Base-by-base conservation (phyloP, 805 yeast species). In the Kuraishia cidri region DNA sequence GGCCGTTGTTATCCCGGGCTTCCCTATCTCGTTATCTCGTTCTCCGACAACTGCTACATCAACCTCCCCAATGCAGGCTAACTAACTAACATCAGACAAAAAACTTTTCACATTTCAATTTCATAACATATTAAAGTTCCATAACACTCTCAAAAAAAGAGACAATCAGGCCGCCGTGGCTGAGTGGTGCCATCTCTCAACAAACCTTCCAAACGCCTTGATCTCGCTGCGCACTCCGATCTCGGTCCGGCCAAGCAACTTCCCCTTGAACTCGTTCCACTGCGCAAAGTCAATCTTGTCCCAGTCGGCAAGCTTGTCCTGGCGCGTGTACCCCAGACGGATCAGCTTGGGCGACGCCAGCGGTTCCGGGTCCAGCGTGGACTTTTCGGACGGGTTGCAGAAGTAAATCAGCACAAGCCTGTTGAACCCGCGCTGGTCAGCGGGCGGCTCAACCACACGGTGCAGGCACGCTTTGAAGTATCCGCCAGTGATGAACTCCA, bases 161-260 rank as follows among this genome's bases (percentile, higher is more conserved):
- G n/a, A n/a, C n/a, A n/a, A n/a, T n/a, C n/a, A n/a, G n/a, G n/a
- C n/a, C n/a, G n/a, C n/a, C n/a, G n/a, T n/a, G n/a, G n/a, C n/a
- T n/a, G n/a, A n/a, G n/a, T 56, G 61, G 29, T 61, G 63, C 68
- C 68, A 62, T 34, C 68, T 47, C 43, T 62, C 68, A 24, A 60
- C 57, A 9, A 50, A 38, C 24, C 68, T 43, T 5, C 67, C 68
- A 31, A 53, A 56, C 8, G 59, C 26, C 21, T 50, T 39, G 25
- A 56, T 44, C 23, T 53, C 52, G 2, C 64, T 64, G 19, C 57
- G 64, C 16, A 59, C 65, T 5, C 60, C 54, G 23, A 46, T 52
- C 26, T 51, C 49, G 23, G 45, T 45, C 36, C 49, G 50, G 6
- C 69, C 69, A 37, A 63, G 62, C n/a, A 62, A 45, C 21, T 64